Conservation (phyloP, 129 eudicot genomes). For the Chrysanthemum seticuspe region DNA sequence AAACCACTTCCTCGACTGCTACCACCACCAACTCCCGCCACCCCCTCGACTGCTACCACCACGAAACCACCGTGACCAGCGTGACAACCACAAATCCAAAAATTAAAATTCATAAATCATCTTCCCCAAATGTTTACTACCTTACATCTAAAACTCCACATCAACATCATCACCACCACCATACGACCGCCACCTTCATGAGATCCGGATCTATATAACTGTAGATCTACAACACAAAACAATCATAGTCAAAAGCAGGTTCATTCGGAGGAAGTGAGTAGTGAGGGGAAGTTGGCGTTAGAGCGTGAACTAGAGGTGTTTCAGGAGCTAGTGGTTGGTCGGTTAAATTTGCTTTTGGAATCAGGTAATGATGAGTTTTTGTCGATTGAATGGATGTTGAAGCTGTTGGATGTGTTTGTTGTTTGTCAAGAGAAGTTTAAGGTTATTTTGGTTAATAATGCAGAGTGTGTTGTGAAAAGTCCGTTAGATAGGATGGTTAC, state of each 20-base stretch:
- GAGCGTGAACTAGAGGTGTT: slow-evolving; percentile 45
- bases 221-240: too few relatives aligned
- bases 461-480: slow-evolving; percentile 42
- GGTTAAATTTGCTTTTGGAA: slow-evolving; percentile 49
- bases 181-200: too few relatives aligned
- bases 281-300: slow-evolving; percentile 32
- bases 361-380: slow-evolving; percentile 49
- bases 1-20: too few relatives aligned
- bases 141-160: too few relatives aligned
- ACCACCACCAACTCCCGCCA: too few relatives aligned
- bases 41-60: too few relatives aligned
- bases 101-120: too few relatives aligned
- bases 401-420: slow-evolving; percentile 55
- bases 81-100: too few relatives aligned
- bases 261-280: slow-evolving; percentile 45
- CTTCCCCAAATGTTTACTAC: too few relatives aligned
- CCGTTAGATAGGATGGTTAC: slow-evolving; percentile 59
- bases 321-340: slow-evolving; percentile 43
- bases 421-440: slow-evolving; percentile 65
- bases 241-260: slow-evolving; percentile 26
- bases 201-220: too few relatives aligned
- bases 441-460: slow-evolving; percentile 40
- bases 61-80: too few relatives aligned
- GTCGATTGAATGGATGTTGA: slow-evolving; percentile 58
- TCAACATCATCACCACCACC: too few relatives aligned